These are phyloP conservation scores for Scleromitrula shiraiana DNA, from an alignment of 2,329 filamentous ascomycete genomes.

Conservation along the genomic window DNA sequence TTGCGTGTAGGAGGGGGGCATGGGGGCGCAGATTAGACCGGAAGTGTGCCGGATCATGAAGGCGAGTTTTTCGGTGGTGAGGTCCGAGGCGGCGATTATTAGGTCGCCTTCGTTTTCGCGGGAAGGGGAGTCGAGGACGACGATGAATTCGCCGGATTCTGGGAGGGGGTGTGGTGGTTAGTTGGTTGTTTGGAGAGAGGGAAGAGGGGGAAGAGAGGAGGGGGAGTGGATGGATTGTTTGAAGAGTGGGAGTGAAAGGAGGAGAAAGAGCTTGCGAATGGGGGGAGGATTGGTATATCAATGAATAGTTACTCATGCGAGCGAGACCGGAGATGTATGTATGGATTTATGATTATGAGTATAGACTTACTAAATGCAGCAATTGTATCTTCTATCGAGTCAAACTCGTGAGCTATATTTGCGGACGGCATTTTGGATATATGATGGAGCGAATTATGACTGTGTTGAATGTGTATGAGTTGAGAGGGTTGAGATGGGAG, in stretches of 20 bases:
- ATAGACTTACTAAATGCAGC: constrained; percentile 58
- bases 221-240: background rate
- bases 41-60: constrained; percentile 91
- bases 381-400: constrained; percentile 57
- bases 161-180: constrained; percentile 8
- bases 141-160: constrained; percentile 84
- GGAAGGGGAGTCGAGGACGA: constrained; percentile 84
- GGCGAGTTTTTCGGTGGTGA: constrained; percentile 86
- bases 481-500: background rate
- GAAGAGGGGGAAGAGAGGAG: background rate
- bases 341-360: too few species aligned
- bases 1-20: constrained; percentile 60
- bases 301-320: too few species aligned
- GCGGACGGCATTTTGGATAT: constrained; percentile 25
- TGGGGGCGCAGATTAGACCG: constrained; percentile 84
- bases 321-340: too few species aligned
- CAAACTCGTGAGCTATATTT: constrained; percentile 39
- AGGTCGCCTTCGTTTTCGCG: constrained; percentile 98
- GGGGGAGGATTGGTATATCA: too few species aligned
- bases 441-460: background rate
- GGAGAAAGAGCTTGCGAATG: too few species aligned
- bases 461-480: background rate
- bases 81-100: constrained; percentile 79
- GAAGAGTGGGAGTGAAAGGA: too few species aligned
- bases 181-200: constrained; percentile 8